Conservation (phyloP, 495 filamentous ascomycete species). For the Achaetomiella virescens region DNA sequence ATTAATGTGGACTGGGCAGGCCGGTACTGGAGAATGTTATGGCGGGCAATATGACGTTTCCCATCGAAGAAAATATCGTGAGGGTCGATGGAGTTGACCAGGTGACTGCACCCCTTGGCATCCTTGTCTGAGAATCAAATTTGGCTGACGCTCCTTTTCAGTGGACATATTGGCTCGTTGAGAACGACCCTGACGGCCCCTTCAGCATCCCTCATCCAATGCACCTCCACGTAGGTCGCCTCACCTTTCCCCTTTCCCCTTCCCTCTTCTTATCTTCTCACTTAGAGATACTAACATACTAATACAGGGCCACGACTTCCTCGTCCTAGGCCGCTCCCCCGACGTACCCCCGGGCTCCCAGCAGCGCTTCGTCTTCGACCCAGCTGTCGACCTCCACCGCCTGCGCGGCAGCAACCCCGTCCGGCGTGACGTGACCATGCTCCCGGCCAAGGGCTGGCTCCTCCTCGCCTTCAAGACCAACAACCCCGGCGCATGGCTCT, state of each 20-base stretch:
- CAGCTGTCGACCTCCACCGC: conserved; percentile 14
- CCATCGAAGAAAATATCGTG: conserved; percentile 34
- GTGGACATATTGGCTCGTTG: conserved; percentile 49
- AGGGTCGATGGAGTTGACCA: conserved; percentile 28
- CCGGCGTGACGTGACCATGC: conserved; percentile 55
- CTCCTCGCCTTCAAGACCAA: conserved; percentile 51
- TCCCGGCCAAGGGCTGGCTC: conserved; percentile 39
- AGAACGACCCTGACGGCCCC: conserved; percentile 42
- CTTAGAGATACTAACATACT: too few relatives aligned
- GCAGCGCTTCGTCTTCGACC: conserved; percentile 30
- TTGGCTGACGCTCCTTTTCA: not conserved
- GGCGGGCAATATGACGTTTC: conserved; percentile 32
- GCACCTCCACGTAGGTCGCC: conserved; percentile 26
- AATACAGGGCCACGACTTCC: conserved; percentile 54
- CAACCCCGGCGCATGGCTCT: conserved; percentile 52
- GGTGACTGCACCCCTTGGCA: not conserved
- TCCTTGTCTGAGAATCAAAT: not conserved
- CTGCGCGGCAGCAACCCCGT: conserved; percentile 48
- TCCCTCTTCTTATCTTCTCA: not conserved
- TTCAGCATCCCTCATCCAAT: conserved; percentile 42
- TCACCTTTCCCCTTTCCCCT: not conserved
- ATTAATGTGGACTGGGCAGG: conserved; percentile 40
- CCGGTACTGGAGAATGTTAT: conserved; percentile 36
- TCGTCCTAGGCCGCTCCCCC: conserved; percentile 42
- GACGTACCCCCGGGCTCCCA: conserved; percentile 13